These are phyloP conservation scores for Annulohypoxylon bovei DNA, from an alignment of 495 filamentous ascomycete species.

Conservation along the genomic window DNA sequence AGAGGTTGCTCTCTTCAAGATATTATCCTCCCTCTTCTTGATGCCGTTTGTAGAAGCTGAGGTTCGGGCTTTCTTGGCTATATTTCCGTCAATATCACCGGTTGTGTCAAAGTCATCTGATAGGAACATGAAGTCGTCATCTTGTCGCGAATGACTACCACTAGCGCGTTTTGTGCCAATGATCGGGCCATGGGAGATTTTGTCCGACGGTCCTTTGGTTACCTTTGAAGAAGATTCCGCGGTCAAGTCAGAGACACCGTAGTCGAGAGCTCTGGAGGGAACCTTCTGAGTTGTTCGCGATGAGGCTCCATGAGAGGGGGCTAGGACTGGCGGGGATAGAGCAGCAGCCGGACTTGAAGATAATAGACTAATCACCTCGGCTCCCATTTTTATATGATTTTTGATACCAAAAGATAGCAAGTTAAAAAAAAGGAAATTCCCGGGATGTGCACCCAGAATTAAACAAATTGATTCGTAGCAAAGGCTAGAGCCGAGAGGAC, in stretches of 20 bases:
- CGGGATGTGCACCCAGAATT: not conserved
- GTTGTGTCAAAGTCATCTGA: slow-evolving; percentile 64
- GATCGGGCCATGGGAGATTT: not conserved
- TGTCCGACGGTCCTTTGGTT: not conserved
- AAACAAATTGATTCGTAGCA: not conserved
- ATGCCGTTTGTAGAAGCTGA: slow-evolving; percentile 4
- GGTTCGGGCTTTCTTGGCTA: slow-evolving; percentile 33
- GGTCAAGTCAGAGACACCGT: slow-evolving; percentile 6
- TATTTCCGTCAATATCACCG: slow-evolving; percentile 41
- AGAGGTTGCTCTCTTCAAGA: slow-evolving; percentile 22
- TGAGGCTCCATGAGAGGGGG: slow-evolving; percentile 6
- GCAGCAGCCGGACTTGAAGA: slow-evolving; percentile 44
- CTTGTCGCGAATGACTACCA: slow-evolving; percentile 4
- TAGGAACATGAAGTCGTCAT: slow-evolving; percentile 50
- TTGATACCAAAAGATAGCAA: slow-evolving; percentile 2
- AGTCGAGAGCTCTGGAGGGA: slow-evolving; percentile 18
- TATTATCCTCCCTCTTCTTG: slow-evolving; percentile 11
- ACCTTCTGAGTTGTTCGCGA: slow-evolving; percentile 1
- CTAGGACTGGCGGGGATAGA: slow-evolving; percentile 17
- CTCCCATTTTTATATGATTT: slow-evolving; percentile 46
- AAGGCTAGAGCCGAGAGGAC: not conserved
- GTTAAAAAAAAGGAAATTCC: not conserved
- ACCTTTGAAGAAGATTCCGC: slow-evolving; percentile 1
- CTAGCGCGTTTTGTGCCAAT: slow-evolving; percentile 13
- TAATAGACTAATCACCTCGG: slow-evolving; percentile 53